phyloP scores from a whole-genome alignment of 73 alveolate species.

The Urostyla sp. region DNA sequence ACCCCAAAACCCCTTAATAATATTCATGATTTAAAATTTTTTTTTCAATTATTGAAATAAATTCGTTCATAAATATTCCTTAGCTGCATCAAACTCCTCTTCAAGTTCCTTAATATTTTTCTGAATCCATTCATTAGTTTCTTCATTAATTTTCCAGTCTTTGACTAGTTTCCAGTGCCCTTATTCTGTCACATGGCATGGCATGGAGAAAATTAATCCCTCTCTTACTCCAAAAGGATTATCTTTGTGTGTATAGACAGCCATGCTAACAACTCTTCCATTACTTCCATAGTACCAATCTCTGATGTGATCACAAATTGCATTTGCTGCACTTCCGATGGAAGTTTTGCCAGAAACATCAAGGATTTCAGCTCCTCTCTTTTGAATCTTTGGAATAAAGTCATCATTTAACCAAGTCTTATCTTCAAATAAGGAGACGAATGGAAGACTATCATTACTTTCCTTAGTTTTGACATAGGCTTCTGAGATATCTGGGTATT shows the following conservation, averaged over 20 bases:
- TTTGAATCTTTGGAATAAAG: constrained; percentile 82
- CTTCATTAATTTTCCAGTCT: constrained; percentile 66
- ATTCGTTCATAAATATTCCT: neutral
- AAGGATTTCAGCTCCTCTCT: constrained; percentile 90
- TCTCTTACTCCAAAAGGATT: constrained; percentile 69
- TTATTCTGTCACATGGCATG: constrained; percentile 77
- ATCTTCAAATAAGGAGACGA: constrained; percentile 68
- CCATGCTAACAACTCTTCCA: constrained; percentile 81
- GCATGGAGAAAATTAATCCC: constrained; percentile 85
- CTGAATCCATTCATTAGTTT: constrained; percentile 55
- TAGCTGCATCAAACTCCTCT: constrained; percentile 67
- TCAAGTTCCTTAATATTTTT: constrained; percentile 71
- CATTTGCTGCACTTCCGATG: constrained; percentile 91
- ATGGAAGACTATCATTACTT: constrained; percentile 42
- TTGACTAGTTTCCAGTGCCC: constrained; percentile 77
- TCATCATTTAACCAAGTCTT: constrained; percentile 68
- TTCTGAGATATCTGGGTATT: constrained; percentile 67
- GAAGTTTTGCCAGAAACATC: constrained; percentile 81
- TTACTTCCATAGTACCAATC: constrained; percentile 91
- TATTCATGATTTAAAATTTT: too few species aligned
- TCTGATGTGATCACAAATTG: constrained; percentile 85
- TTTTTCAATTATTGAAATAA: too few species aligned
- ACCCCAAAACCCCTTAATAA: neutral
- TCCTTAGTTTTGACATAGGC: constrained; percentile 49
- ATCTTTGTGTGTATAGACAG: constrained; percentile 80